A percentile compares a stretch with the other conserved stretches of the same genome.
phyloP scores from a whole-genome alignment of 805 yeast genomes.

The Metschnikowia proteae region DNA sequence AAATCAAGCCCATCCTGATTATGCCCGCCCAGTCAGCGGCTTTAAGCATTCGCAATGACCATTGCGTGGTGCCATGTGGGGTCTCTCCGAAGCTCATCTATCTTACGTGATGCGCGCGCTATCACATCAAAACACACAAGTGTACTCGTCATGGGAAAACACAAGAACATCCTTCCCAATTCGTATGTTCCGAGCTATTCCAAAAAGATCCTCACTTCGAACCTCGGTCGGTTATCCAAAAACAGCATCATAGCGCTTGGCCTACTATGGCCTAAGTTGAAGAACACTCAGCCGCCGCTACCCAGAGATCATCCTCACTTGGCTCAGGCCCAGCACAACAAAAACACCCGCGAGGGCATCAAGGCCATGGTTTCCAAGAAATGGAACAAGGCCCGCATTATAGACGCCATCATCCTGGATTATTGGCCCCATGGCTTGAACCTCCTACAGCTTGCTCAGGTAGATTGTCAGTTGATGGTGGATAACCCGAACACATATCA shows the following conservation, averaged over 20 bases:
- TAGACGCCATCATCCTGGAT: constrained; percentile 46
- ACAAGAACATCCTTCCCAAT: constrained; percentile 35
- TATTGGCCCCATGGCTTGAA: constrained; percentile 58
- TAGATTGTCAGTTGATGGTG: constrained; percentile 62
- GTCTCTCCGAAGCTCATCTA: not conserved
- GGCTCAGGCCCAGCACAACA: constrained; percentile 8
- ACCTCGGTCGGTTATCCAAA: constrained; percentile 31
- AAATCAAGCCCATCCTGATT: too few relatives aligned
- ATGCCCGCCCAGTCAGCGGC: too few relatives aligned
- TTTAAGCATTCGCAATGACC: too few relatives aligned
- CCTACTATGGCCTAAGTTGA: constrained; percentile 33
- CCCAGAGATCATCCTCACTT: constrained; percentile 5
- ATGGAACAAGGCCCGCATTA: constrained; percentile 28
- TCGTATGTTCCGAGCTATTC: constrained; percentile 35
- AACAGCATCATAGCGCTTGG: constrained; percentile 30
- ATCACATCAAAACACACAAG: constrained; percentile 4
- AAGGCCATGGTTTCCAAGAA: constrained; percentile 12
- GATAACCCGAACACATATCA: constrained; percentile 48
- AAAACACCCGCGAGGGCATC: constrained; percentile 10
- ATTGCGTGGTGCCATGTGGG: too few relatives aligned
- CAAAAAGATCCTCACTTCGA: constrained; percentile 16
- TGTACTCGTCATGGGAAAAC: constrained; percentile 8
- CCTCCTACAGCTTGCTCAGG: constrained; percentile 62
- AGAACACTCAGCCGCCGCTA: constrained; percentile 21
- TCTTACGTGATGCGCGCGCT: not conserved